Percentiles rank a stretch among this genome's conserved stretches.
Conservation (phyloP, 306 rosid species). For the Trifolium repens region DNA sequence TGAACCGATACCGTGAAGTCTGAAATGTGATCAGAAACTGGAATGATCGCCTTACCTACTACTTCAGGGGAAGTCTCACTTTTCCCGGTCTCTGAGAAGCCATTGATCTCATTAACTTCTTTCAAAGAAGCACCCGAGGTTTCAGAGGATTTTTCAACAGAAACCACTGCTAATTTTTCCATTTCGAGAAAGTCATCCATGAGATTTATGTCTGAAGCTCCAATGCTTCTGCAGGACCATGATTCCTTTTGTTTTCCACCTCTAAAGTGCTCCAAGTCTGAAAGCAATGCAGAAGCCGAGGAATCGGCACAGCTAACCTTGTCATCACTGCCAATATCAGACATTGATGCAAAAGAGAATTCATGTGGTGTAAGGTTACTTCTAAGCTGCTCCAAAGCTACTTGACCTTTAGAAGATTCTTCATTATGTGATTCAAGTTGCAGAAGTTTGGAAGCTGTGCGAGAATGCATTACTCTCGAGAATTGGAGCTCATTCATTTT, state of each 20-base stretch:
- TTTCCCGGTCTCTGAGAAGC: conserved; percentile 47
- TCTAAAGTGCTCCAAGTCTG: conserved; percentile 73
- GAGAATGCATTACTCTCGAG: conserved; percentile 70
- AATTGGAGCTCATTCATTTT: conserved; percentile 72
- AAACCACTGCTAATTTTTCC: conserved; percentile 85
- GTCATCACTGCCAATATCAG: conserved; percentile 83
- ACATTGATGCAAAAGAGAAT: conserved; percentile 61
- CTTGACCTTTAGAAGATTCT: conserved; percentile 56
- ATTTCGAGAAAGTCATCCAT: conserved; percentile 95
- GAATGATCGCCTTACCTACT: conserved; percentile 48
- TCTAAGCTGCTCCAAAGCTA: conserved; percentile 47
- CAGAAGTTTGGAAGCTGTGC: conserved; percentile 63
- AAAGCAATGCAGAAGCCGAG: conserved; percentile 78
- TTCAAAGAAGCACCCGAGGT: conserved; percentile 48
- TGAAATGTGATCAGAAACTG: conserved; percentile 51
- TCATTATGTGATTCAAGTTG: conserved; percentile 55
- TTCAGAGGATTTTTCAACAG: conserved; percentile 56
- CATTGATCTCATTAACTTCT: conserved; percentile 44
- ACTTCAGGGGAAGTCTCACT: conserved; percentile 45
- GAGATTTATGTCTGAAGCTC: conserved; percentile 73
- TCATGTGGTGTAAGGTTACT: conserved; percentile 52
- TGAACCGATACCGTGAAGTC: conserved; percentile 46
- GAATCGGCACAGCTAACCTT: conserved; percentile 80
- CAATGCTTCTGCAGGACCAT: conserved; percentile 51
- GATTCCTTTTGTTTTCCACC: conserved; percentile 60